phyloP scores from a whole-genome alignment of 257 asterid species.

The Eustoma russellianum region DNA sequence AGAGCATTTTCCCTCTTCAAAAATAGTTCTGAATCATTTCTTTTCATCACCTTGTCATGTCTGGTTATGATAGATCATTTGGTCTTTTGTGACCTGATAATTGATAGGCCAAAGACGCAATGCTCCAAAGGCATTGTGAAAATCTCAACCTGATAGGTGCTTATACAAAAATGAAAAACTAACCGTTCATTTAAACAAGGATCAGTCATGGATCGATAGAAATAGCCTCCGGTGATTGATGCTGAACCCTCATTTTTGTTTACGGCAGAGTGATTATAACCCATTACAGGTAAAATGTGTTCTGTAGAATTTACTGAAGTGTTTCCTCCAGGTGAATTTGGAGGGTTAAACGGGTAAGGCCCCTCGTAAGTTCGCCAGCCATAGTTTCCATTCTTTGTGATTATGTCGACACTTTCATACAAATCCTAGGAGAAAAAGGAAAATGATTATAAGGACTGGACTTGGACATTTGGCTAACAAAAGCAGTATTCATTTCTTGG shows the following conservation, averaged over 20 bases:
- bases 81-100: too few species aligned
- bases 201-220: slow-evolving; percentile 58
- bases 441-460: neutral
- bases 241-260: slow-evolving; percentile 65
- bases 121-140: neutral
- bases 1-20: neutral
- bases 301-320: slow-evolving; percentile 33
- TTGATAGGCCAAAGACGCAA: neutral
- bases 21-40: neutral
- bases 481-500: too few species aligned
- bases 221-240: slow-evolving; percentile 83
- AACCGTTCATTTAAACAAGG: slow-evolving; percentile 78
- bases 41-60: too few species aligned
- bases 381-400: slow-evolving; percentile 74
- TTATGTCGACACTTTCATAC: slow-evolving; percentile 74
- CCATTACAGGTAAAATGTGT: slow-evolving; percentile 75
- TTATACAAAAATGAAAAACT: slow-evolving; percentile 2
- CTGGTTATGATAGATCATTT: too few species aligned
- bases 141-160: too few species aligned
- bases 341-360: slow-evolving; percentile 22
- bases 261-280: slow-evolving; percentile 73
- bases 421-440: slow-evolving; percentile 36
- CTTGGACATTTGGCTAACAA: neutral
- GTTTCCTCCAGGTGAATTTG: slow-evolving; percentile 34
- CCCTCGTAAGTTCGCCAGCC: slow-evolving; percentile 90